Conservation (phyloP, 805 yeast genomes). For the Ogataea ganodermae region DNA sequence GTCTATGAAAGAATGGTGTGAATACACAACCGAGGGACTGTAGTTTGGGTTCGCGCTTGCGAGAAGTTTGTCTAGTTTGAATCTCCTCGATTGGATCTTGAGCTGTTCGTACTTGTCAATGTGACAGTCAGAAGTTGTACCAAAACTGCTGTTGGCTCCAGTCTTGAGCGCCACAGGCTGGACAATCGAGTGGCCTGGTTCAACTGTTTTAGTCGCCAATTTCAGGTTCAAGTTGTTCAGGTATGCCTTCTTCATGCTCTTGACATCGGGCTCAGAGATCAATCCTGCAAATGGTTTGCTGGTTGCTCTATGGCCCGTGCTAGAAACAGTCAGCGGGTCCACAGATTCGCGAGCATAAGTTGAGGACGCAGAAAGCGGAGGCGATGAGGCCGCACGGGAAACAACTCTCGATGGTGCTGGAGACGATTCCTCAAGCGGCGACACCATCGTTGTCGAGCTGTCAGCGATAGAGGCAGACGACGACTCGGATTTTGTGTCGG, state of each 20-base stretch:
- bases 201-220: conserved; percentile 13
- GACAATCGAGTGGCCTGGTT: conserved; percentile 4
- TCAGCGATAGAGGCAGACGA: not conserved
- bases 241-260: conserved; percentile 7
- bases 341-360: conserved; percentile 7
- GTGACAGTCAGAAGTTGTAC: conserved; percentile 17
- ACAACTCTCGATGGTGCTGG: conserved; percentile 23
- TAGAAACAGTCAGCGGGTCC: not conserved
- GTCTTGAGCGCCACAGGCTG: conserved; percentile 6
- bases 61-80: conserved; percentile 30
- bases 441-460: not conserved
- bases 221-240: conserved; percentile 16
- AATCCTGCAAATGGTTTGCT: not conserved
- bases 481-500: not conserved
- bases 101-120: conserved; percentile 29
- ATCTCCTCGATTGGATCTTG: conserved; percentile 28
- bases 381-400: conserved; percentile 18
- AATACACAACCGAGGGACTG: conserved; percentile 8
- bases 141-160: not conserved
- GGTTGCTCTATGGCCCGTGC: too few species aligned
- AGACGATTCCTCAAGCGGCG: conserved; percentile 9
- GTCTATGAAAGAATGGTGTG: conserved; percentile 16
- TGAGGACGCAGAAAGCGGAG: conserved; percentile 19
- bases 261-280: not conserved
- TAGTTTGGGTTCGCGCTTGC: conserved; percentile 15